Base-by-base conservation (phyloP, 345 rosid species). In the Erucastrum elatum region DNA sequence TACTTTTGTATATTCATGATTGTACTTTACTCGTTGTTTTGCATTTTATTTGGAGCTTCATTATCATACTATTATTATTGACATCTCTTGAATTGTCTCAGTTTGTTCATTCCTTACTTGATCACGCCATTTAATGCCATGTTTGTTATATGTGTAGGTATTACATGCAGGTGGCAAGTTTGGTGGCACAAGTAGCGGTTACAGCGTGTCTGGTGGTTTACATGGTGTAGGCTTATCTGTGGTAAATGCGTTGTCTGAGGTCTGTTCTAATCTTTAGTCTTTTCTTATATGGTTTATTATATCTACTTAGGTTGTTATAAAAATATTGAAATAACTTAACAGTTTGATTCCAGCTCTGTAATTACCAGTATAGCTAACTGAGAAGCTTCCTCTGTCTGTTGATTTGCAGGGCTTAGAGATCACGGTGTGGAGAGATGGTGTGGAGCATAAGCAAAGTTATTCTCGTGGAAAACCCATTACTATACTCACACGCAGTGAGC, bases 171-270 rank as follows among this genome's bases (percentile, higher is more conserved):
- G 98, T 60, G 98, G 98, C 21, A 96, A 96, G 78, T 96, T 93
- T 90, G 99, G 98, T 71, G 99, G 99, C 75, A 84, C 91, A 34
- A 89, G 93, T 71, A 93, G 98, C 85, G 99, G 99, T 37, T 96
- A 96, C 72, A 90, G 85, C 77, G 97, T 96, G 35, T 96, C 99
- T 75, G 99, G 99, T 68, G 99, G 99, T 66, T 79, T 96, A 63
- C 98, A 93, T 73, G 99, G 99, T 75, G 99, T 96, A 30, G 99
- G 99, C 71, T 87, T 96, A 80, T 96, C 98, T 8, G 99, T 96
- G 77, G 99, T 96, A 31, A 96, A 96, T 86, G 98, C 97, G 30
- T 85, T 93, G 86, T 96, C 99, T 35, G 95, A 93, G 98, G 98
- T 96, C 76, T 80, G 85, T 58, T 69, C 75, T 55, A 65, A 56